A percentile compares a stretch with the other conserved stretches of the same genome.
Conservation (phyloP, 2,329 filamentous ascomycete species). For the Aureobasidium leucospermi region DNA sequence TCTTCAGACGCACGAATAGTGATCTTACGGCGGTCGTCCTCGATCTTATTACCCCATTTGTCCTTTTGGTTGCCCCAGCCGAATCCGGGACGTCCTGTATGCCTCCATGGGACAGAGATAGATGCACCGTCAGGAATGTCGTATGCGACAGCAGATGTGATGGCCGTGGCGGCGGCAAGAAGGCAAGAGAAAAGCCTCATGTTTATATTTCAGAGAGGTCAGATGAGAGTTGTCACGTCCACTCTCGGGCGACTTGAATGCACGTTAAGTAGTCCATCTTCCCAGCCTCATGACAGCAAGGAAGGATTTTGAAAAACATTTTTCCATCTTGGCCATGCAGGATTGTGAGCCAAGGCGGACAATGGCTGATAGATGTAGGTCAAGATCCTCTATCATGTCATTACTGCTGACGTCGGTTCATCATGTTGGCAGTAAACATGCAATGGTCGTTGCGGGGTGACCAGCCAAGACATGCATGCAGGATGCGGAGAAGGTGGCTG, state of each 20-base stretch:
- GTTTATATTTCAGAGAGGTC: background rate
- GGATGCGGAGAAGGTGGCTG: background rate
- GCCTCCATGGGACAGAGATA: background rate
- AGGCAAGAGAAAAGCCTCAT: background rate
- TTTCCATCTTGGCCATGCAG: slow-evolving; percentile 13
- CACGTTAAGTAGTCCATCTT: background rate
- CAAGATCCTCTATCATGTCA: background rate
- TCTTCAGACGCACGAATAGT: slow-evolving; percentile 43
- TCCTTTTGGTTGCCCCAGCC: background rate
- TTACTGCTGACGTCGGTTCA: background rate
- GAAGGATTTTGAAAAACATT: background rate
- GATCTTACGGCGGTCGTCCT: slow-evolving; percentile 6
- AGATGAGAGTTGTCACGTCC: background rate
- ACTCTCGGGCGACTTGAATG: too few relatives aligned
- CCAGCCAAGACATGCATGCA: slow-evolving; percentile 1
- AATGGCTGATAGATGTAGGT: background rate
- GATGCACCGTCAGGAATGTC: slow-evolving; percentile 1
- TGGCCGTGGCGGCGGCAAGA: background rate
- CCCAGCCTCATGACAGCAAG: background rate
- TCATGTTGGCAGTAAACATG: background rate
- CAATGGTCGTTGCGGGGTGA: background rate
- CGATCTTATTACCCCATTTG: slow-evolving; percentile 5
- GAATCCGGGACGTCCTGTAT: background rate
- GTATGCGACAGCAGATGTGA: background rate
- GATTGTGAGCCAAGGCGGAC: slow-evolving; percentile 2